Conservation (phyloP, 2,329 filamentous ascomycete genomes). For the Triangularia setosa region DNA sequence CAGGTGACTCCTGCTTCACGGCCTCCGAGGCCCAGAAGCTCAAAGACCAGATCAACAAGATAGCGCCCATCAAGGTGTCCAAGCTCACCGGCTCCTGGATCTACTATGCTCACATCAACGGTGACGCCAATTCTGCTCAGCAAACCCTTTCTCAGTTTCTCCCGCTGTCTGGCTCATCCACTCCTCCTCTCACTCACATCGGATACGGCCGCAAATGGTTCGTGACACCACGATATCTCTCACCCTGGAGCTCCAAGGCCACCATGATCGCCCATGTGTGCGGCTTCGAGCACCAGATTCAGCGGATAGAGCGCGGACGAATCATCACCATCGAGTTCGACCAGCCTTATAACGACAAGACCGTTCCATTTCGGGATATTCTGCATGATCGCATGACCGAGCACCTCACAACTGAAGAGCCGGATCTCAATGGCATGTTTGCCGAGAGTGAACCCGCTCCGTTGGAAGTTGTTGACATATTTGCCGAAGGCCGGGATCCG, state of each 20-base stretch:
- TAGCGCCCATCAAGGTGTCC: slow-evolving; percentile 41
- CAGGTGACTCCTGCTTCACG: slow-evolving; percentile 47
- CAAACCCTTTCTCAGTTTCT: slow-evolving; percentile 46
- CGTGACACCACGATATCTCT: slow-evolving; percentile 82
- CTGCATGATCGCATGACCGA: slow-evolving; percentile 97
- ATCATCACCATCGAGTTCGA: slow-evolving; percentile 67
- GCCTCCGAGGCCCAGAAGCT: slow-evolving; percentile 43
- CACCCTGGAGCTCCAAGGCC: slow-evolving; percentile 96
- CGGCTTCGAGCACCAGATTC: slow-evolving; percentile 64
- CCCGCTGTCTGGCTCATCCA: slow-evolving; percentile 34
- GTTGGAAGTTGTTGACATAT: slow-evolving; percentile 73
- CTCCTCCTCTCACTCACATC: slow-evolving; percentile 34
- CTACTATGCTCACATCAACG: slow-evolving; percentile 63
- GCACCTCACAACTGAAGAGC: slow-evolving; percentile 62
- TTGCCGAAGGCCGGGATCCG: slow-evolving; percentile 60
- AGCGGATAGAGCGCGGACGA: slow-evolving; percentile 83
- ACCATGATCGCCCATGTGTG: slow-evolving; percentile 93
- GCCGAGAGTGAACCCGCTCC: slow-evolving; percentile 59
- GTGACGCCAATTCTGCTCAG: slow-evolving; percentile 42
- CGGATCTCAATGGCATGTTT: slow-evolving; percentile 74
- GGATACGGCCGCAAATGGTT: slow-evolving; percentile 47
- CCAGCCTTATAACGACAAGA: slow-evolving; percentile 42
- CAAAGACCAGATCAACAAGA: slow-evolving; percentile 38
- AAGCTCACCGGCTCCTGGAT: slow-evolving; percentile 53
- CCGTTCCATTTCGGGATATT: slow-evolving; percentile 59